A percentile compares a stretch with the other conserved stretches of the same genome.
Evolutionary conservation across 768 basidiomycete genomes (phyloP).

Genomic region (Pleurotus eryngii): DNA sequence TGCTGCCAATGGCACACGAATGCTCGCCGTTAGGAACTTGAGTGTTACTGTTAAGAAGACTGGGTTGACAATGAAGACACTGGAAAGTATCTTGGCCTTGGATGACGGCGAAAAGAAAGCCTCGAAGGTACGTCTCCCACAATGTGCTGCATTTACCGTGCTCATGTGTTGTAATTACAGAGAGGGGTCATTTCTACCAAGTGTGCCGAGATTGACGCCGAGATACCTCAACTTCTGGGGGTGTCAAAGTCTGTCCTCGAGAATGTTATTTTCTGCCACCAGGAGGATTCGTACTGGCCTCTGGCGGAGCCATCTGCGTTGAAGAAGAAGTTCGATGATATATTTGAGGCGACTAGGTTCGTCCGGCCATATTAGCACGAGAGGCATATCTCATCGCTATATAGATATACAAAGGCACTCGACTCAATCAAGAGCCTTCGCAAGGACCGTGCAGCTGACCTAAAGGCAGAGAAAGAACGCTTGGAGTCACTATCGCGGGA

Average conservation of each 20-base stretch:
- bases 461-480: slow-evolving; percentile 91
- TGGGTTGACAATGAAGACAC: slow-evolving; percentile 93
- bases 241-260: slow-evolving; percentile 98
- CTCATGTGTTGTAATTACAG: slow-evolving; percentile 33
- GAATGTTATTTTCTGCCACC: slow-evolving; percentile 99
- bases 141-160: no score
- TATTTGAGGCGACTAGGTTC: slow-evolving; percentile 96
- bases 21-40: slow-evolving; percentile 88
- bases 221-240: slow-evolving; percentile 90
- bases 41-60: slow-evolving; percentile 94
- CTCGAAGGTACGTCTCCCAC: slow-evolving; percentile 60
- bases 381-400: background rate
- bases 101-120: slow-evolving; percentile 67
- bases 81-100: slow-evolving; percentile 84
- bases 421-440: slow-evolving; percentile 87
- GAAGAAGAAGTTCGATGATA: slow-evolving; percentile 99
- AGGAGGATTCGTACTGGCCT: slow-evolving; percentile 99
- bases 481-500: slow-evolving; percentile 74
- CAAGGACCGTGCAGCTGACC: slow-evolving; percentile 86
- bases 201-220: slow-evolving; percentile 93
- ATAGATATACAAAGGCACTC: slow-evolving; percentile 93
- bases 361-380: slow-evolving; percentile 12
- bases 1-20: slow-evolving; percentile 84
- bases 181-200: slow-evolving; percentile 91
- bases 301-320: slow-evolving; percentile 84